Percentiles rank a stretch among this genome's conserved stretches.
phyloP scores from a whole-genome alignment of 2,329 filamentous ascomycete genomes.

The Colletotrichum somersetense region DNA sequence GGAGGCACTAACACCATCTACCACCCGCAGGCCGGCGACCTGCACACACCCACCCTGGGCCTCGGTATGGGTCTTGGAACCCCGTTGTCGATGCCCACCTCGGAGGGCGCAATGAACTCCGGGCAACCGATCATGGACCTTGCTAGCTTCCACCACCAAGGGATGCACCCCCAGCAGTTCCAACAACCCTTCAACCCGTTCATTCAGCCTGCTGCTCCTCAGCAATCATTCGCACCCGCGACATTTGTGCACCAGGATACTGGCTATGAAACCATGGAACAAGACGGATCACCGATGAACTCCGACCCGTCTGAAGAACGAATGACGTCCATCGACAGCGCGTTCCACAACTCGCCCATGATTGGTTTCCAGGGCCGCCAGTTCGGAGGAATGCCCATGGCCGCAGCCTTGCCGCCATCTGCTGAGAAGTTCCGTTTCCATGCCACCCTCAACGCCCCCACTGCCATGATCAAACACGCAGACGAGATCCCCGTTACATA shows the following conservation, averaged over 20 bases:
- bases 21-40: conserved; percentile 85
- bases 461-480: conserved; percentile 91
- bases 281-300: conserved; percentile 77
- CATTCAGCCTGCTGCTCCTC: conserved; percentile 68
- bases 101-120: conserved; percentile 73
- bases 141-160: conserved; percentile 70
- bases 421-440: conserved; percentile 88
- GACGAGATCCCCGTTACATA: conserved; percentile 98
- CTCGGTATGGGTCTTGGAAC: conserved; percentile 83
- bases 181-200: conserved; percentile 79
- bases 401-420: conserved; percentile 62
- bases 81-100: conserved; percentile 82
- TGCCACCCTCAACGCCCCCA: conserved; percentile 90
- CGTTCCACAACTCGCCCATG: conserved; percentile 72
- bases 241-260: conserved; percentile 85
- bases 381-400: conserved; percentile 60
- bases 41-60: conserved; percentile 84
- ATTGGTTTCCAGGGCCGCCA: conserved; percentile 68
- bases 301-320: conserved; percentile 64
- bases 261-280: conserved; percentile 83
- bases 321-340: conserved; percentile 69
- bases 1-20: conserved; percentile 85
- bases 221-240: conserved; percentile 78
- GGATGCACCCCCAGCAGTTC: conserved; percentile 70
- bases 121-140: conserved; percentile 73